Evolutionary conservation across 2,329 filamentous ascomycete species (phyloP), one percentile per base, ranked within the genome.

Genomic region (Ciborinia camelliae): DNA sequence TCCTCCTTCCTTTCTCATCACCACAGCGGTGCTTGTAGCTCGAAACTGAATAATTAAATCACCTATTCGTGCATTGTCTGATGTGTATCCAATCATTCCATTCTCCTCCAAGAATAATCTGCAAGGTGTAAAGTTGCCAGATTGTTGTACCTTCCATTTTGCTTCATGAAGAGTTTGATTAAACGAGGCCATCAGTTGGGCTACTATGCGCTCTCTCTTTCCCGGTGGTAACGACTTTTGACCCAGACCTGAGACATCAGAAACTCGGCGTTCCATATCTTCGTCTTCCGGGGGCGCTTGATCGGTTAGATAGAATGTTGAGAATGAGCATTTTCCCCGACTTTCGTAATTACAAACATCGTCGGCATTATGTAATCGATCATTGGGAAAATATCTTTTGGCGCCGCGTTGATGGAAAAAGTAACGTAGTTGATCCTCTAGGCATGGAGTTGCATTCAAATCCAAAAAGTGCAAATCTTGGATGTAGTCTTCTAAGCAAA

Each of bases 1-100:
- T 43, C n/a, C 37, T 6, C 26, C 53, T 20, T 60, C 54, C 7
- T 43, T 60, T 35, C 54, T 59, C 43, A 64, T 37, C 14, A 64
- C 43, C n/a, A 64, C 54, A 51, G 54, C 37, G 0, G 62, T 60
- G 12, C 47, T 52, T 7, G 53, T 64, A 14, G 20, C 57, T 26
- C 54, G 43, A 28, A 64, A 64, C 30, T 59, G 53, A 20, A 64
- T 37, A 28, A 64, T 28, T 5, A 51, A 3, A 26, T 64, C 53
- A 3, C 53, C 62, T 6, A 59, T 28, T 52, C 28, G 32, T 35
- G 45, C 54, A 30, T 41, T 60, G 5, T 51, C 35, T 14, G 62
- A 64, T 15, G 28, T 35, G 26, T 60, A 64, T 32, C 62, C 62
- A 15, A 64, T 64, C 54, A 64, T 59, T 8, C 62, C 62, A 59